A percentile compares a stretch with the other conserved stretches of the same genome.
These are phyloP conservation scores for Cairneyella variabilis DNA, from an alignment of 495 filamentous ascomycete species.

Conservation along the genomic window DNA sequence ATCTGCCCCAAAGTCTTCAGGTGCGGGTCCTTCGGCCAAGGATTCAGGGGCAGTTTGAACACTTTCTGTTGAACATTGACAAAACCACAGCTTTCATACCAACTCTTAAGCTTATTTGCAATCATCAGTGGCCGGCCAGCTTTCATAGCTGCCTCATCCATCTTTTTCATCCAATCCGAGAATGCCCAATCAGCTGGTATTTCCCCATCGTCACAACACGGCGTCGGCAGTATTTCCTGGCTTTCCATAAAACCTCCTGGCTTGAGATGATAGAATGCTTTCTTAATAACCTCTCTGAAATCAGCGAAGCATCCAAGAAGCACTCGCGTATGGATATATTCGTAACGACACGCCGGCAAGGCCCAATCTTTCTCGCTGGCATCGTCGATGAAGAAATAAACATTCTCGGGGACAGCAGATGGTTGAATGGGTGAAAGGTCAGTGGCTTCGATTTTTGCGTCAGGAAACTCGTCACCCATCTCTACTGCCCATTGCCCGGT, in stretches of 20 bases:
- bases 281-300: conserved; percentile 35
- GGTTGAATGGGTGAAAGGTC: conserved; percentile 30
- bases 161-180: conserved; percentile 48
- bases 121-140: conserved; percentile 49
- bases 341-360: conserved; percentile 24
- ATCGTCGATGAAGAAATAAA: conserved; percentile 31
- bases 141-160: conserved; percentile 42
- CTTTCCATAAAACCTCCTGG: conserved; percentile 66
- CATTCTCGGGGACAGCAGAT: conserved; percentile 25
- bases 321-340: conserved; percentile 48
- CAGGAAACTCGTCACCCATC: conserved; percentile 41
- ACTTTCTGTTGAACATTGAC: conserved; percentile 55
- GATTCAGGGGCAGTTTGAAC: conserved; percentile 54
- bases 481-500: conserved; percentile 63
- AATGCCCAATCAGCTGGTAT: conserved; percentile 40
- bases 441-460: conserved; percentile 21
- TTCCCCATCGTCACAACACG: conserved; percentile 57
- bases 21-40: conserved; percentile 43
- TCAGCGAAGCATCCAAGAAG: conserved; percentile 43
- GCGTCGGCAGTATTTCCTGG: conserved; percentile 55
- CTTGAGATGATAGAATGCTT: conserved; percentile 45
- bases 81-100: conserved; percentile 59
- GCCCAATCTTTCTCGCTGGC: conserved; percentile 34
- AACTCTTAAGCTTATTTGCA: conserved; percentile 47
- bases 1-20: conserved; percentile 39